Conservation (phyloP, 768 basidiomycete genomes). For the Suillus luteus region DNA sequence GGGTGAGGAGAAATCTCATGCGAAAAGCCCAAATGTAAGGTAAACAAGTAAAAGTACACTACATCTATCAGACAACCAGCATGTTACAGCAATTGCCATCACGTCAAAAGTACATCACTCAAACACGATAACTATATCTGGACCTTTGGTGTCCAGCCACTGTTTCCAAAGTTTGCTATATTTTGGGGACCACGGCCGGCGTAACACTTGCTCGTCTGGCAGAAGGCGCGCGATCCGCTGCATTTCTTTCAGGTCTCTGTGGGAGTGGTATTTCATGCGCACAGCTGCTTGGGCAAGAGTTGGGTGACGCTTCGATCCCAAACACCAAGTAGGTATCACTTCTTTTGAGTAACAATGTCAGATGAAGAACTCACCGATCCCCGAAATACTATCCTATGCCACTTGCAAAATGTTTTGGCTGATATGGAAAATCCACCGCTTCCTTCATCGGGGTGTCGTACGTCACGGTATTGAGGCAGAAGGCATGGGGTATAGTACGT, state of each 20-base stretch:
- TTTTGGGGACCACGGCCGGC: slow-evolving; percentile 24
- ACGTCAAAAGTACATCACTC: slow-evolving; percentile 6
- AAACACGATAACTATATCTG: slow-evolving; percentile 10
- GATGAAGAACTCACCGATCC: slow-evolving; percentile 37
- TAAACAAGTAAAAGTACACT: slow-evolving; percentile 8
- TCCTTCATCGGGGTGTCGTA: slow-evolving; percentile 7
- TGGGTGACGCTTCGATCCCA: slow-evolving; percentile 35
- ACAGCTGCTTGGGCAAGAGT: slow-evolving; percentile 35
- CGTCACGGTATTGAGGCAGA: slow-evolving; percentile 40
- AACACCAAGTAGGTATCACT: background rate
- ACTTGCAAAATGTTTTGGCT: slow-evolving; percentile 42
- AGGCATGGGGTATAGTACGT: slow-evolving; percentile 39
- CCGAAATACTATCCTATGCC: slow-evolving; percentile 48
- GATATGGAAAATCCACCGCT: slow-evolving; percentile 31
- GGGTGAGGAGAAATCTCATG: slow-evolving; percentile 87
- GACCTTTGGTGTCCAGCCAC: slow-evolving; percentile 37
- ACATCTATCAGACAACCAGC: background rate
- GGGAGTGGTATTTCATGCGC: slow-evolving; percentile 39
- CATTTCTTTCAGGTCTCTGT: slow-evolving; percentile 42
- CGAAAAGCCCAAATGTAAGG: slow-evolving; percentile 69
- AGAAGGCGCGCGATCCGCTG: slow-evolving; percentile 42
- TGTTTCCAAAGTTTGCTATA: slow-evolving; percentile 41
- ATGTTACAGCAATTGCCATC: background rate
- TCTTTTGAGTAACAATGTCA: background rate
- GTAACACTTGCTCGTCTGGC: slow-evolving; percentile 40